A percentile compares a stretch with the other conserved stretches of the same genome.
phyloP scores from a whole-genome alignment of 2,329 filamentous ascomycete species.

The Clathrospora elynae region DNA sequence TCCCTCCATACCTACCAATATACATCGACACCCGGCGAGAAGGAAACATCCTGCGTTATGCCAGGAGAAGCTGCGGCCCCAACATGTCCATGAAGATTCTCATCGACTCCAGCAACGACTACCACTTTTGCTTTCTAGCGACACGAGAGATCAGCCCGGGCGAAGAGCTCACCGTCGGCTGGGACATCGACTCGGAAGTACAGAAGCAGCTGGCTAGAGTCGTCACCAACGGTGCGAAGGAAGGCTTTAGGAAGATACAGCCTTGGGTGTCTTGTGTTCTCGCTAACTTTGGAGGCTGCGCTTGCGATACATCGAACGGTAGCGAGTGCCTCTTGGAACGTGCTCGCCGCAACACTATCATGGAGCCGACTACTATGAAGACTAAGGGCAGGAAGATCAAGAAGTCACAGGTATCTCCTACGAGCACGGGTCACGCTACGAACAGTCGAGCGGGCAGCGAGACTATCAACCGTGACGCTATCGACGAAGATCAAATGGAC shows the following conservation, averaged over 20 bases:
- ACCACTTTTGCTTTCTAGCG: conserved; percentile 91
- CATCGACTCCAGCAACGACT: conserved; percentile 69
- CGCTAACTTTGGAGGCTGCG: conserved; percentile 79
- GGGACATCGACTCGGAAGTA: conserved; percentile 56
- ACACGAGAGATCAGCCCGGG: conserved; percentile 74
- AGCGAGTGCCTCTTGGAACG: conserved; percentile 47
- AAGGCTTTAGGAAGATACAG: conserved; percentile 64
- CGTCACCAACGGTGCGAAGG: conserved; percentile 66
- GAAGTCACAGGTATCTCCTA: conserved; percentile 58
- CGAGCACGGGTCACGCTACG: conserved; percentile 58
- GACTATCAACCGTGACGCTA: conserved; percentile 53
- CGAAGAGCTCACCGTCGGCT: conserved; percentile 71
- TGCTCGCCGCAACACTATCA: conserved; percentile 40
- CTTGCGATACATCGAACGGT: conserved; percentile 61
- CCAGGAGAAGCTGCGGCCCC: conserved; percentile 88
- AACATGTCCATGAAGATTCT: conserved; percentile 89
- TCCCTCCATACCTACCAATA: conserved; percentile 84
- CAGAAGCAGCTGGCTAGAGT: conserved; percentile 66
- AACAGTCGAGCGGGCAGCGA: conserved; percentile 67
- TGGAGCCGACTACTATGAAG: conserved; percentile 40
- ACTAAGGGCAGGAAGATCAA: conserved; percentile 58
- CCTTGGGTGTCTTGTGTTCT: conserved; percentile 72
- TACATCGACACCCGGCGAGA: conserved; percentile 91
- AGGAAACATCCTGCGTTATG: conserved; percentile 83
- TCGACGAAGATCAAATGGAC: conserved; percentile 63